Base-by-base conservation (phyloP, 371 early-diverging fungal genomes). In the Rhizopus arrhizus region DNA sequence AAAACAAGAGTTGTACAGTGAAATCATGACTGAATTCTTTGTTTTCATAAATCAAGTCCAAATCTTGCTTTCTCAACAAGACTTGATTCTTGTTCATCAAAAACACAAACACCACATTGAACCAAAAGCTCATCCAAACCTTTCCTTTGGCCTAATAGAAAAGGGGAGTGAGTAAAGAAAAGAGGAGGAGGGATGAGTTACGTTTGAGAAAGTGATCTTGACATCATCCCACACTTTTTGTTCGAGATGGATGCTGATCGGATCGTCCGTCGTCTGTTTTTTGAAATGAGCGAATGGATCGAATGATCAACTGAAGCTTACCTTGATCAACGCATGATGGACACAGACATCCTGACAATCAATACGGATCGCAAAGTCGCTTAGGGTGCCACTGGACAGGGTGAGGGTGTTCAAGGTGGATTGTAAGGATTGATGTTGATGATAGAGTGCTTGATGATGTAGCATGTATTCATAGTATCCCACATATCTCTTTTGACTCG, bases 401-500 rank as follows among this genome's bases (percentile, higher is more conserved):
- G 29, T 70, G 56, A 70, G 53, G 36, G 70, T 58, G 32, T 59
- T 55, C 56, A 75, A 45, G 16, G 58, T 58, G 3, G 58, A 53
- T 10, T 66, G 54, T 8, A 59, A 40, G 28, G 70, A 38, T 31
- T 56, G 68, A 31, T 40, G 66, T 46, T 51, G 61, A 56, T 72
- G 42, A 29, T 62, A 64, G 34, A 72, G 59, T n/a, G 55, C 55
- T 41, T 50, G 36, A 47, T 69, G 42, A 33, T 74, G 67, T 33
- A 81, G 33, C 60, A 70, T 69, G n/a, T 53, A 61, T 29, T 85
- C 81, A 53, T 77, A 87, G 54, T 89, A 89, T 9, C 61, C 58
- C 5, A 89, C 78, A 61, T 89, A 89, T 6, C 89, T 78, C 8
- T 72, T 61, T 51, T 89, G 89, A 42, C 85, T 85, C 10, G 89